Evolutionary conservation across 2,329 filamentous ascomycete species (phyloP).

Genomic region (Penicillium digitatum): DNA sequence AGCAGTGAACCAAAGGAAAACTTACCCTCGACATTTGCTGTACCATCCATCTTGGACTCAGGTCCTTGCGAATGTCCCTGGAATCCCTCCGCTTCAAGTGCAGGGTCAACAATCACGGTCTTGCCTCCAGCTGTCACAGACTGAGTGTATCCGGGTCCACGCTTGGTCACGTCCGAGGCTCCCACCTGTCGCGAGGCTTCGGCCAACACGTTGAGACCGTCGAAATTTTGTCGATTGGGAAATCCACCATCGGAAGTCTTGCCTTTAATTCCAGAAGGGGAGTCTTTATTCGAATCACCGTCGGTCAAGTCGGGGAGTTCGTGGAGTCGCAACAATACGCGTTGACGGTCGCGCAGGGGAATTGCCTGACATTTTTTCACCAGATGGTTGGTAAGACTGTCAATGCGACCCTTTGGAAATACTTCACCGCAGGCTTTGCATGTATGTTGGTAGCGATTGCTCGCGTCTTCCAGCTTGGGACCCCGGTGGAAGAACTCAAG

Average conservation of each 20-base stretch:
- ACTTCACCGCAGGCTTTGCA: slow-evolving; percentile 85
- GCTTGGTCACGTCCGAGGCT: slow-evolving; percentile 47
- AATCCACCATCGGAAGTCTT: slow-evolving; percentile 43
- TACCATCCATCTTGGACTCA: slow-evolving; percentile 21
- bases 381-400: slow-evolving; percentile 75
- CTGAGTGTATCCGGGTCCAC: slow-evolving; percentile 38
- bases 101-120: slow-evolving; percentile 43
- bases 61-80: slow-evolving; percentile 30
- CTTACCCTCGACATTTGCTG: slow-evolving; percentile 14
- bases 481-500: slow-evolving; percentile 85
- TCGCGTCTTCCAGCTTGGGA: slow-evolving; percentile 79
- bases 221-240: slow-evolving; percentile 60
- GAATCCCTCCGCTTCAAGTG: slow-evolving; percentile 41
- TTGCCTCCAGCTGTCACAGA: slow-evolving; percentile 41
- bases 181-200: slow-evolving; percentile 80
- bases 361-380: slow-evolving; percentile 83
- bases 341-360: slow-evolving; percentile 68
- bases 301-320: slow-evolving; percentile 58
- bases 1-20: background rate
- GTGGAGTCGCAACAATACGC: slow-evolving; percentile 68
- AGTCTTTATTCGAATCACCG: slow-evolving; percentile 39
- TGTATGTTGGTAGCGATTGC: slow-evolving; percentile 86
- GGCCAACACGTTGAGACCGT: slow-evolving; percentile 78
- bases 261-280: slow-evolving; percentile 33
- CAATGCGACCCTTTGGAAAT: slow-evolving; percentile 84